These are phyloP conservation scores for Backusella sp. DNA, from an alignment of 192 early-diverging fungal genomes.

Conservation along the genomic window DNA sequence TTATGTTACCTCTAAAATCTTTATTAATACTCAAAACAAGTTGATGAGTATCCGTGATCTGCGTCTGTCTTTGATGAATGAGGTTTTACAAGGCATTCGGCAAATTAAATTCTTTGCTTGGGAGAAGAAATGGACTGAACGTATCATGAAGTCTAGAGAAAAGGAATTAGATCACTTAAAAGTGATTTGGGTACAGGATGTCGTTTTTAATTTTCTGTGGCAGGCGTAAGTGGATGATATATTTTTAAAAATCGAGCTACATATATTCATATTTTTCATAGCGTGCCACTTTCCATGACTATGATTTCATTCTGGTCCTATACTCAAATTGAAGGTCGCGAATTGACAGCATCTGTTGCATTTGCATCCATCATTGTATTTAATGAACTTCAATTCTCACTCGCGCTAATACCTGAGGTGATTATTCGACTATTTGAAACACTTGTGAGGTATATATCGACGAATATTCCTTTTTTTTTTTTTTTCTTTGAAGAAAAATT, in stretches of 20 bases:
- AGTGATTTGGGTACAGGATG: neutral
- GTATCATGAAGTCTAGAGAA: conserved; percentile 54
- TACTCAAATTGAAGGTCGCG: conserved; percentile 32
- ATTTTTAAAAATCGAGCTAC: neutral
- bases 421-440: conserved; percentile 72
- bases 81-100: conserved; percentile 74
- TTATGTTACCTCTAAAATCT: conserved; percentile 29
- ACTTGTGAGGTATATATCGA: conserved; percentile 49
- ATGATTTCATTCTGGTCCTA: conserved; percentile 27
- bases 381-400: conserved; percentile 84
- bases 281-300: conserved; percentile 28
- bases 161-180: conserved; percentile 38
- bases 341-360: conserved; percentile 65
- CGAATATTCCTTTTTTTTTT: neutral
- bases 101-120: conserved; percentile 88
- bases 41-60: conserved; percentile 69
- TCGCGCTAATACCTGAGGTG: conserved; percentile 75
- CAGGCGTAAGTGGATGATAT: conserved; percentile 32
- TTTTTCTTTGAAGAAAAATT: neutral
- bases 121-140: conserved; percentile 47
- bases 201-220: conserved; percentile 19
- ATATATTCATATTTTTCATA: neutral
- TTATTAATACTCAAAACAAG: conserved; percentile 46
- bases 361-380: conserved; percentile 89
- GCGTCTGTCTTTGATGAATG: conserved; percentile 65